phyloP scores from a whole-genome alignment of 140 eudicot species.

The Ambrosia hybrid region DNA sequence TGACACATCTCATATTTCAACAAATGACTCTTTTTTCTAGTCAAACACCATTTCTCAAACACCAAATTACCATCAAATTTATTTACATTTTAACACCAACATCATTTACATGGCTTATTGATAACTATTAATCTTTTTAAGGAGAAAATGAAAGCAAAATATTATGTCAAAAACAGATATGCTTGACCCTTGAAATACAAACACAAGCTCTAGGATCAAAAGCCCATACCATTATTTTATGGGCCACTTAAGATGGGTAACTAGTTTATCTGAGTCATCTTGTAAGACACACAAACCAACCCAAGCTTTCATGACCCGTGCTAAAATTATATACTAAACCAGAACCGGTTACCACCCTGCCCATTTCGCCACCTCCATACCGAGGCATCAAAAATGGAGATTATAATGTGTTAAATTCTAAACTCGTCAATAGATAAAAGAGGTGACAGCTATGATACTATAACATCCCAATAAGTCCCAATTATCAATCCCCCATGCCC shows the following conservation, averaged over 20 bases:
- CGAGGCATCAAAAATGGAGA: neutral
- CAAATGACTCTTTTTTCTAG: neutral
- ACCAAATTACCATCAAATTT: neutral
- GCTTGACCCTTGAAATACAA: neutral
- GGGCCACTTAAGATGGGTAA: slow-evolving; percentile 70
- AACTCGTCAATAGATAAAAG: neutral
- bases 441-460: slow-evolving; percentile 61
- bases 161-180: neutral
- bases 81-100: neutral
- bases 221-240: slow-evolving; percentile 86
- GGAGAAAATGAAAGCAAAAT: neutral
- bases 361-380: neutral
- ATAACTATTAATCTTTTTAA: neutral
- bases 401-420: neutral
- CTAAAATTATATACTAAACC: neutral
- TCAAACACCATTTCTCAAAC: neutral
- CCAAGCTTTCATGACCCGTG: neutral
- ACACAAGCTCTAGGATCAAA: slow-evolving; percentile 64
- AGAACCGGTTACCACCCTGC: neutral
- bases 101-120: neutral
- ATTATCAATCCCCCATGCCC: slow-evolving; percentile 96
- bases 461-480: slow-evolving; percentile 44
- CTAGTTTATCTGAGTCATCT: slow-evolving; percentile 51
- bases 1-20: neutral
- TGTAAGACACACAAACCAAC: neutral